Evolutionary conservation across 106 monocot species (phyloP).

Genomic region (Dioscorea zingiberensis): DNA sequence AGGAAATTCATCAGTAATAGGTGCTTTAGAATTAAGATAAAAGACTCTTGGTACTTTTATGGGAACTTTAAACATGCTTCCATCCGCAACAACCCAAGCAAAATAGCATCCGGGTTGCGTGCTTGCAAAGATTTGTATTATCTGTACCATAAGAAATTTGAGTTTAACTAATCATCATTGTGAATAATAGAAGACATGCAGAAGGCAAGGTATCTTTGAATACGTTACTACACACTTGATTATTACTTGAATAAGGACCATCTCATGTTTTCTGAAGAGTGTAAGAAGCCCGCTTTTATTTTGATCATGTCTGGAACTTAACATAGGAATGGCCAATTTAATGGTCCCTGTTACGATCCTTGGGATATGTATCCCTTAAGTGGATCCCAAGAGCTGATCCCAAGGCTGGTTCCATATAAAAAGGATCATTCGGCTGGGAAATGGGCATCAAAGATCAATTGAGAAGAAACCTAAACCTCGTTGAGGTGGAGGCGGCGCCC

Average conservation of each 20-base stretch:
- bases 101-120: conserved; percentile 56
- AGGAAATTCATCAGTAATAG: conserved; percentile 85
- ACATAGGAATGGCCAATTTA: conserved; percentile 13
- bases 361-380: too few species aligned
- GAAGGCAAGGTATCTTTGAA: background rate
- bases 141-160: conserved; percentile 35
- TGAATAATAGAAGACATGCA: background rate
- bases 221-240: conserved; percentile 75
- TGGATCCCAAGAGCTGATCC: too few species aligned
- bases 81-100: conserved; percentile 90
- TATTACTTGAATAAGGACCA: conserved; percentile 45
- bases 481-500: too few species aligned
- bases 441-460: too few species aligned
- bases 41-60: conserved; percentile 76
- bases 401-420: too few species aligned
- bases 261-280: conserved; percentile 69
- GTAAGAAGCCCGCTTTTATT: conserved; percentile 36
- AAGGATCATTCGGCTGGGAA: too few species aligned
- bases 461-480: too few species aligned
- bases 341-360: too few species aligned
- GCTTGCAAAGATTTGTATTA: conserved; percentile 79
- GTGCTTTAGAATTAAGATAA: conserved; percentile 86
- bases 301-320: conserved; percentile 18
- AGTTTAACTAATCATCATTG: background rate
- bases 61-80: conserved; percentile 69